Percentiles rank a stretch among this genome's conserved stretches.
Conservation (phyloP, 176 grass and related monocot genomes). For the Miscanthus lutarioriparius region DNA sequence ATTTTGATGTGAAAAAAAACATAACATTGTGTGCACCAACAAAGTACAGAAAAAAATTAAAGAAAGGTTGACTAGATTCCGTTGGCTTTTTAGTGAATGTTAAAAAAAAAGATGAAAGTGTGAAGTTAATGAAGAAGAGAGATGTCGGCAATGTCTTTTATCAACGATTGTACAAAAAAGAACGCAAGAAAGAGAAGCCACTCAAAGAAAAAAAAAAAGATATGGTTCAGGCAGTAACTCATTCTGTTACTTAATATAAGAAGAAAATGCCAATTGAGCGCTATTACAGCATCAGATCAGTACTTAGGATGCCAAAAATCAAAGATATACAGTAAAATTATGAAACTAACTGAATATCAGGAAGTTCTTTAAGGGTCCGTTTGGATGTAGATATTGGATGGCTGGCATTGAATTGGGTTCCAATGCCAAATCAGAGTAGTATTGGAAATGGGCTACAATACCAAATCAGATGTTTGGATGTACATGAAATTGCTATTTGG, state of each 20-base stretch:
- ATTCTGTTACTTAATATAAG: neutral
- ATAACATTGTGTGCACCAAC: neutral
- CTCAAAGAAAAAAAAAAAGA: neutral
- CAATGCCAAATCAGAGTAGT: too few relatives aligned
- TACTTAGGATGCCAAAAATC: neutral
- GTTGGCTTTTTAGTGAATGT: neutral
- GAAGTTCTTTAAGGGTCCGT: neutral
- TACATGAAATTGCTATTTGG: too few relatives aligned
- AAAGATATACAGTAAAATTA: neutral
- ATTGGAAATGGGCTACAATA: too few relatives aligned
- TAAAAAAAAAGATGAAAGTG: neutral
- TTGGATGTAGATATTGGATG: too few relatives aligned
- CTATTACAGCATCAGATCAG: neutral
- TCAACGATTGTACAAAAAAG: neutral
- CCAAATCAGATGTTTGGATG: too few relatives aligned
- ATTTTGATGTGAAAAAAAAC: constrained; percentile 8
- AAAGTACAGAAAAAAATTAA: neutral
- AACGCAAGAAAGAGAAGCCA: neutral
- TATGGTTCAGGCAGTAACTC: neutral
- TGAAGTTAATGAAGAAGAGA: neutral
- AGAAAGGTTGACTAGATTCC: neutral
- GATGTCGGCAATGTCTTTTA: neutral
- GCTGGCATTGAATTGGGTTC: too few relatives aligned
- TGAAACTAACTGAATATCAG: neutral
- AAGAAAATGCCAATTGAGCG: neutral